Evolutionary conservation across 805 yeast species (phyloP).

Genomic region (Debaryomyces tyrocola): DNA sequence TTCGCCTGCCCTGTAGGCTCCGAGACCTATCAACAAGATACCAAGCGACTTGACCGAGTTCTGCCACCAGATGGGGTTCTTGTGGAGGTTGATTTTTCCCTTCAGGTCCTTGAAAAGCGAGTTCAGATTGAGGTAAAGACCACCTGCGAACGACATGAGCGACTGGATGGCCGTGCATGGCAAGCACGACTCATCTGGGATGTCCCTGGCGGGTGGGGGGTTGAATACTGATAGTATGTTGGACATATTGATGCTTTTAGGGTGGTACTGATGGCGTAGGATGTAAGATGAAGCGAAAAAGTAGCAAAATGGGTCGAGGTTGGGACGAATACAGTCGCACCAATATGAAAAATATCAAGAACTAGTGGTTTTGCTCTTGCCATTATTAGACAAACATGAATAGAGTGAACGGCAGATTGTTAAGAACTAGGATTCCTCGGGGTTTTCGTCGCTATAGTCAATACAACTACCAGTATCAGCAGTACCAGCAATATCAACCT

Average conservation of each 20-base stretch:
- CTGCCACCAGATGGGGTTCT: conserved; percentile 44
- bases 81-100: conserved; percentile 31
- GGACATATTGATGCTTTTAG: conserved; percentile 16
- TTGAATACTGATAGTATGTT: conserved; percentile 35
- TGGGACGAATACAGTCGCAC: too few species aligned
- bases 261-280: too few species aligned
- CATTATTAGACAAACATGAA: background rate
- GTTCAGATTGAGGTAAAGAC: conserved; percentile 28
- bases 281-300: too few species aligned
- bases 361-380: too few species aligned
- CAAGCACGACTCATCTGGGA: conserved; percentile 25
- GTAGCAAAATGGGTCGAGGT: too few species aligned
- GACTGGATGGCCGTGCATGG: conserved; percentile 42
- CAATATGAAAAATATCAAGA: too few species aligned
- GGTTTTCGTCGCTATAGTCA: background rate
- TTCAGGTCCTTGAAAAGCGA: conserved; percentile 28
- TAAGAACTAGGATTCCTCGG: background rate
- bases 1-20: conserved; percentile 35
- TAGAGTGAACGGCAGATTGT: background rate
- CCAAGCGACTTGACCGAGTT: conserved; percentile 33
- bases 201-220: conserved; percentile 33
- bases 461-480: conserved; percentile 12
- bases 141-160: conserved; percentile 31
- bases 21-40: conserved; percentile 33
- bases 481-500: conserved; percentile 11